A percentile compares a stretch with the other conserved stretches of the same genome.
These are phyloP conservation scores for Bisporella sp. DNA, from an alignment of 2,329 filamentous ascomycete species.

Conservation along the genomic window DNA sequence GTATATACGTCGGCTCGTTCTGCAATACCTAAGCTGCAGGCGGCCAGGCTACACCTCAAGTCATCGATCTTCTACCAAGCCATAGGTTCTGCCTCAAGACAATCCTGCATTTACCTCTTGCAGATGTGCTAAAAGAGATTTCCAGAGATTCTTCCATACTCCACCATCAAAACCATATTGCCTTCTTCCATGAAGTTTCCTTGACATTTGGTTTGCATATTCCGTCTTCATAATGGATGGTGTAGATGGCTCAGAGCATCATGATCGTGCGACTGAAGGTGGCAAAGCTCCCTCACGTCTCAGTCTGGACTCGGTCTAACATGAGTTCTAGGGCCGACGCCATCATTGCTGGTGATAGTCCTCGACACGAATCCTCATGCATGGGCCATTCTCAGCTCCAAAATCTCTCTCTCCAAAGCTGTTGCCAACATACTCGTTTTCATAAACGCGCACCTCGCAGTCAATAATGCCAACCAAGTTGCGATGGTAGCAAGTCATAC, in stretches of 20 bases:
- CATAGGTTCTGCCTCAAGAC: too few species aligned
- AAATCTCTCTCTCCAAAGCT: conserved; percentile 74
- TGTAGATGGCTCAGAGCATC: conserved; percentile 54
- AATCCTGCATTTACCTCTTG: too few species aligned
- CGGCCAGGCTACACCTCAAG: too few species aligned
- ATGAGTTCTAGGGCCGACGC: conserved; percentile 41
- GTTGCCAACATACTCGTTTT: conserved; percentile 90
- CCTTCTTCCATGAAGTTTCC: too few species aligned
- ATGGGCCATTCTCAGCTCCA: conserved; percentile 71
- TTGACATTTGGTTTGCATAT: background rate
- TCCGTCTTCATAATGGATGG: conserved; percentile 47
- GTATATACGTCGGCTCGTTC: too few species aligned
- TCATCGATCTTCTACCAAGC: too few species aligned
- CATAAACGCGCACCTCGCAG: conserved; percentile 91
- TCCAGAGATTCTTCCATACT: conserved; percentile 3
- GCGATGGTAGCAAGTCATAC: conserved; percentile 86
- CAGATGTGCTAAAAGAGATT: too few species aligned
- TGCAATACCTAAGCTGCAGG: too few species aligned
- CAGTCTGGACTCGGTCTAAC: conserved; percentile 8
- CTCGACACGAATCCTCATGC: conserved; percentile 96
- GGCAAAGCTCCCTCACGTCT: conserved; percentile 14
- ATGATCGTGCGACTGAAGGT: conserved; percentile 40
- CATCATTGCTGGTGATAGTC: conserved; percentile 83
- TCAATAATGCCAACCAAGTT: conserved; percentile 88
- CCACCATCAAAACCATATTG: background rate